Evolutionary conservation across 495 filamentous ascomycete genomes (phyloP), one percentile per base, ranked within the genome.

Genomic region (Elaphomyces granulatus): DNA sequence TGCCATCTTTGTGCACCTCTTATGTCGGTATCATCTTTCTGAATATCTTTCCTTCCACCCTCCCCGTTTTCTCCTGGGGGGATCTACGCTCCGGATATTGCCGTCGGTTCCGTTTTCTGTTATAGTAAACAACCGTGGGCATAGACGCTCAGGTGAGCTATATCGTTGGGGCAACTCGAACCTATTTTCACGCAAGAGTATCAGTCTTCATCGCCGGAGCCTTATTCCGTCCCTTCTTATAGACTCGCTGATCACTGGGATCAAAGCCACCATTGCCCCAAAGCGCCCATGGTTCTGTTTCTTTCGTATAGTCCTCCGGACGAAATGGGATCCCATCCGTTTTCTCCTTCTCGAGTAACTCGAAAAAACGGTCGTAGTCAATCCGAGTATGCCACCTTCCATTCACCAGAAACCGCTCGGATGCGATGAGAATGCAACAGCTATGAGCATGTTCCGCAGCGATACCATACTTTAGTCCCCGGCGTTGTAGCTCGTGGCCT

Each of bases 211-310:
- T n/a, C n/a, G n/a, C n/a, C n/a, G n/a, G n/a, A n/a, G n/a, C 35
- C 23, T 43, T 44, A 30, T 58, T 56, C 43, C 50, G 51, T 20
- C 46, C 79, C 20, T 86, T 85, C 58, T 90, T 94, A 41, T 74
- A 70, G 54, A 81, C 75, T 45, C 88, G 75, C 60, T 77, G 68
- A 62, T 96, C 88, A 32, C 80, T 70, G 1, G 88, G 88, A 64
- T 96, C 82, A 54, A 96, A 96, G 1, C 88, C 88, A 2, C 88
- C 87, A 35, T 83, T 77, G 0, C 88, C 88, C 82, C 84, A 95
- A n/a, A 73, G 74, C 15, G 88, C 88, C 88, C 88, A 96, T 49
- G 92, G 81, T 8, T 85, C 83, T 3, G 88, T 96, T 15, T 75
- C 68, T 1, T 75, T 78, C 66, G 92, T 77, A 55, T 96, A 96